Conservation (phyloP, 148 eudicot species). For the Fagopyrum homotropicum region DNA sequence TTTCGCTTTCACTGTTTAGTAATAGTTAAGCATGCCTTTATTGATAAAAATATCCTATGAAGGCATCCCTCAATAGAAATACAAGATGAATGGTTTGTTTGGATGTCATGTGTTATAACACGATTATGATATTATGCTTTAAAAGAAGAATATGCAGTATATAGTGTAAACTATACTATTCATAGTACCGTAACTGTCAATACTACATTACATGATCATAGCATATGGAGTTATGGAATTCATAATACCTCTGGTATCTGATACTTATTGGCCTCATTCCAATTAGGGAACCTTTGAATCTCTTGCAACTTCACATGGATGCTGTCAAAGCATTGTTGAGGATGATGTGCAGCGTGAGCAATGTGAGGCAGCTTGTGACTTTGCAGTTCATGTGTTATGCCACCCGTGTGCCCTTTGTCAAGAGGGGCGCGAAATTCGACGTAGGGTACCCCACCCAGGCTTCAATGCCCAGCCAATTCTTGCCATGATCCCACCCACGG, state of each 20-base stretch:
- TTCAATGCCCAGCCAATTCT: slow-evolving; percentile 56
- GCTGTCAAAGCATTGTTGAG: slow-evolving; percentile 52
- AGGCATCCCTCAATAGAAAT: not conserved
- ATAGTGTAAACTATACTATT: no score
- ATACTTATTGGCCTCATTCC: not conserved
- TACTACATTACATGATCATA: not conserved
- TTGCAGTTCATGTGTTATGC: slow-evolving; percentile 71
- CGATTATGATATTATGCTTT: no score
- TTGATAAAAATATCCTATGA: not conserved
- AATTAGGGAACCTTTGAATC: slow-evolving; percentile 76
- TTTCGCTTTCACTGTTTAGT: not conserved
- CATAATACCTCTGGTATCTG: not conserved
- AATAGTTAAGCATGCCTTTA: not conserved
- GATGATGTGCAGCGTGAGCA: slow-evolving; percentile 69
- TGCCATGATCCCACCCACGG: slow-evolving; percentile 62
- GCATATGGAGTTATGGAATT: not conserved
- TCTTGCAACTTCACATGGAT: slow-evolving; percentile 45
- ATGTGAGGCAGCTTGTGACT: slow-evolving; percentile 69
- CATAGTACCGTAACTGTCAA: no score
- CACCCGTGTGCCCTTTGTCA: slow-evolving; percentile 89
- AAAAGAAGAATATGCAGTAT: no score
- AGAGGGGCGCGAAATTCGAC: slow-evolving; percentile 90
- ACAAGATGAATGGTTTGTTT: not conserved
- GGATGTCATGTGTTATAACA: no score
- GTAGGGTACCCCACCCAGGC: slow-evolving; percentile 83